Percentiles rank a stretch among this genome's conserved stretches.
Conservation (phyloP, 2,329 filamentous ascomycete genomes). For the Colletotrichum sp. region DNA sequence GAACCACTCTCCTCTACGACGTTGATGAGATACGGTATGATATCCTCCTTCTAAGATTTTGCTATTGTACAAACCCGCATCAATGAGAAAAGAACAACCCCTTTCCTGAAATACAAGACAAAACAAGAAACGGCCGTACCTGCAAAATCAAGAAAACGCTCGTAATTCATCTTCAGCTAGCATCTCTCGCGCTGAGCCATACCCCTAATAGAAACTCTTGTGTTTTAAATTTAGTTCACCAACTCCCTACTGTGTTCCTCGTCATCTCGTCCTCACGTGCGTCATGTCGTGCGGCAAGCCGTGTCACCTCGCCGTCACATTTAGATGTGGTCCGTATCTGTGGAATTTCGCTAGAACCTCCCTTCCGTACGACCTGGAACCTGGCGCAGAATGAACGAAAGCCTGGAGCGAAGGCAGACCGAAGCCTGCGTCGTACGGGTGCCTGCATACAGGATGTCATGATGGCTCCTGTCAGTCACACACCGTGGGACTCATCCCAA, state of each 20-base stretch:
- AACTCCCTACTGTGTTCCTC: background rate
- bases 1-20: conserved; percentile 39
- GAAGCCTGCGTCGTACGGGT: background rate
- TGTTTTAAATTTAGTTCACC: conserved; percentile 2
- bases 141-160: background rate
- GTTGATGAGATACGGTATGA: conserved; percentile 47
- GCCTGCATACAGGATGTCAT: conserved; percentile 2
- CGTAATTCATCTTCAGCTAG: background rate
- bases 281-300: background rate
- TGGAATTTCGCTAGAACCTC: background rate
- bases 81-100: background rate
- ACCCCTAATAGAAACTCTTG: conserved; percentile 10
- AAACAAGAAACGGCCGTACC: background rate
- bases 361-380: background rate
- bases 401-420: background rate
- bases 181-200: background rate
- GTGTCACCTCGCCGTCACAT: background rate
- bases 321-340: background rate
- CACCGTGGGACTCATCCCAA: background rate
- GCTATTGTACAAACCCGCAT: conserved; percentile 5
- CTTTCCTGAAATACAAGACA: background rate
- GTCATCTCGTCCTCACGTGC: background rate
- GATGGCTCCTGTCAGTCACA: conserved; percentile 12
- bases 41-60: conserved; percentile 38
- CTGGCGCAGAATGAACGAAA: background rate